phyloP scores from a whole-genome alignment of 768 basidiomycete genomes.

The Leccinum imitatum region DNA sequence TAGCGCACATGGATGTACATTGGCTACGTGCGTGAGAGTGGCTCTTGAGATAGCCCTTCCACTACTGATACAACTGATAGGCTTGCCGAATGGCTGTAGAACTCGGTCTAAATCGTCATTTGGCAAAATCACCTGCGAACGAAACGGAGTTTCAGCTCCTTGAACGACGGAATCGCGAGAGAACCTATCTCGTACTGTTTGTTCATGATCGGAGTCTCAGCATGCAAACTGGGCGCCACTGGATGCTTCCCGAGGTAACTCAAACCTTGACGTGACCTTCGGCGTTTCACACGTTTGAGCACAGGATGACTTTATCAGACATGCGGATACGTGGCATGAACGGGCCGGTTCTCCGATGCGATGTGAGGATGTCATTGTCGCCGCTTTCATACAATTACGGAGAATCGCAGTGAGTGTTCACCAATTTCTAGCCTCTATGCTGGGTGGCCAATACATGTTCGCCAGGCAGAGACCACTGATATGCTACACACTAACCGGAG shows the following conservation, averaged over 20 bases:
- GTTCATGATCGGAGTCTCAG: slow-evolving; percentile 84
- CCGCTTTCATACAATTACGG: slow-evolving; percentile 74
- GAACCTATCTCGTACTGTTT: slow-evolving; percentile 83
- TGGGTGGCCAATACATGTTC: slow-evolving; percentile 4
- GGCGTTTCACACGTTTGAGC: slow-evolving; percentile 11
- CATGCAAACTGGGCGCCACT: slow-evolving; percentile 82
- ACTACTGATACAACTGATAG: slow-evolving; percentile 34
- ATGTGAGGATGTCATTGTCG: slow-evolving; percentile 79
- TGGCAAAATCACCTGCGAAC: slow-evolving; percentile 49
- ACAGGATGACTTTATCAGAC: slow-evolving; percentile 69
- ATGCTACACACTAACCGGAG: slow-evolving; percentile 59
- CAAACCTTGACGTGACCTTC: slow-evolving; percentile 3
- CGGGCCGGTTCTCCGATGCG: slow-evolving; percentile 50
- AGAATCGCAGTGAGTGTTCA: slow-evolving; percentile 67
- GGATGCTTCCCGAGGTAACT: slow-evolving; percentile 79
- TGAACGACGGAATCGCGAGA: slow-evolving; percentile 81
- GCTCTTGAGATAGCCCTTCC: neutral
- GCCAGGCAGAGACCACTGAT: slow-evolving; percentile 77
- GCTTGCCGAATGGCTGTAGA: slow-evolving; percentile 89
- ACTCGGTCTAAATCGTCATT: slow-evolving; percentile 72
- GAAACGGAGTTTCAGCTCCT: slow-evolving; percentile 66
- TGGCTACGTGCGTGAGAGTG: slow-evolving; percentile 60
- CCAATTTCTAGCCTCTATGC: neutral
- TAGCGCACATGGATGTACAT: slow-evolving; percentile 88
- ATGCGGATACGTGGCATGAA: slow-evolving; percentile 71